These are phyloP conservation scores for Tetrapisispora phaffii DNA, from an alignment of 805 yeast species.

Conservation along the genomic window DNA sequence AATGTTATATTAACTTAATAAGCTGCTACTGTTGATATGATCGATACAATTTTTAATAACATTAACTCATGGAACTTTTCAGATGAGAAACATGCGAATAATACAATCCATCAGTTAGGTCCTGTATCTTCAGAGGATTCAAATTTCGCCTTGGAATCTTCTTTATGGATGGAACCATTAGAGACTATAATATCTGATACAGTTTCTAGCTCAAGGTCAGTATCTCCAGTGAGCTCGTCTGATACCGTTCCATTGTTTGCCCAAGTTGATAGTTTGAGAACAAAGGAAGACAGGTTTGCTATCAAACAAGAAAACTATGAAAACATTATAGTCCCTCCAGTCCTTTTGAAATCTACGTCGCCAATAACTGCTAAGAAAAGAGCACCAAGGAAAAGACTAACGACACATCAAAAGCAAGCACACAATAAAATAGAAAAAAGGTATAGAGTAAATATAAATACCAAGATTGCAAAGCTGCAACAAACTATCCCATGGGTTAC, in stretches of 20 bases:
- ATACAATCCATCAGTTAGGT: background rate
- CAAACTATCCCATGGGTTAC: slow-evolving; percentile 61
- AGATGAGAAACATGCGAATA: background rate
- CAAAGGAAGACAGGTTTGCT: background rate
- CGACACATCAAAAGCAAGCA: slow-evolving; percentile 50
- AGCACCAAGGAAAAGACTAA: slow-evolving; percentile 43
- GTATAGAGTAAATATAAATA: slow-evolving; percentile 61
- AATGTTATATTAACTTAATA: no score
- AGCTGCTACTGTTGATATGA: background rate
- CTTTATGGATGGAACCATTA: slow-evolving; percentile 22
- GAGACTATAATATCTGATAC: slow-evolving; percentile 17
- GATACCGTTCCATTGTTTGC: slow-evolving; percentile 5
- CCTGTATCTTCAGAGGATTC: slow-evolving; percentile 1
- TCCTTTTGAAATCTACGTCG: background rate
- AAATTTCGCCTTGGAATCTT: slow-evolving; percentile 4
- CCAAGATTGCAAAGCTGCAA: slow-evolving; percentile 60
- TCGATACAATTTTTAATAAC: background rate
- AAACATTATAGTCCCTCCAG: background rate
- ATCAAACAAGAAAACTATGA: background rate
- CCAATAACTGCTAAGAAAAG: slow-evolving; percentile 4
- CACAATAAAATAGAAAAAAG: slow-evolving; percentile 67
- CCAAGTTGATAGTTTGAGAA: background rate
- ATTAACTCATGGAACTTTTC: background rate
- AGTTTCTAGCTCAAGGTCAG: slow-evolving; percentile 14
- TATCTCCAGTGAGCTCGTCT: slow-evolving; percentile 18